These are phyloP conservation scores for Candida ascalaphidarum DNA, from an alignment of 805 yeast species.

Conservation along the genomic window DNA sequence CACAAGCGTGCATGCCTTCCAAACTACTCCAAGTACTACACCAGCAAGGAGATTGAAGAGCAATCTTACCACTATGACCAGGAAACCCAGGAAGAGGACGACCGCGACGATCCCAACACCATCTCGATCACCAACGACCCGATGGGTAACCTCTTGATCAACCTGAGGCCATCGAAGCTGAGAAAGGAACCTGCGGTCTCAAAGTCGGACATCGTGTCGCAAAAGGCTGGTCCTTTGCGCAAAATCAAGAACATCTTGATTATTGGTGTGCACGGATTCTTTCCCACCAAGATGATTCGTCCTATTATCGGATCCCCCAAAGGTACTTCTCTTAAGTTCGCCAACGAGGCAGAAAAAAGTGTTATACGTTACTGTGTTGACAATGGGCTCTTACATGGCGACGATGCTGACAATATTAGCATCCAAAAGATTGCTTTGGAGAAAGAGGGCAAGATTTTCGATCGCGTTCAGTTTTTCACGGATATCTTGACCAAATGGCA, in stretches of 20 bases:
- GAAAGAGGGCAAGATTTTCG: slow-evolving; percentile 85
- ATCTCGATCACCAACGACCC: slow-evolving; percentile 33
- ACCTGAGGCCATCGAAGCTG: slow-evolving; percentile 9
- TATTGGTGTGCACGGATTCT: slow-evolving; percentile 94
- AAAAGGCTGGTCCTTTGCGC: slow-evolving; percentile 16
- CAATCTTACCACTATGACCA: slow-evolving; percentile 8
- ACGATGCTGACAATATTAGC: slow-evolving; percentile 25
- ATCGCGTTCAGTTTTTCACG: slow-evolving; percentile 76
- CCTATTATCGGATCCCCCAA: slow-evolving; percentile 92
- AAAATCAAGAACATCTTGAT: slow-evolving; percentile 57
- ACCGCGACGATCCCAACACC: slow-evolving; percentile 18
- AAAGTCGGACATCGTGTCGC: slow-evolving; percentile 13
- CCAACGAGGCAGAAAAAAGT: slow-evolving; percentile 80
- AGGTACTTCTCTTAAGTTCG: slow-evolving; percentile 87
- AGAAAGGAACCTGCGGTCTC: slow-evolving; percentile 1
- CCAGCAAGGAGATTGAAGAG: slow-evolving; percentile 1
- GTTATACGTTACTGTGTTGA: slow-evolving; percentile 53
- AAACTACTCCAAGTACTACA: slow-evolving; percentile 22
- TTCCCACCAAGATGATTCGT: slow-evolving; percentile 78
- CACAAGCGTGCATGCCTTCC: slow-evolving; percentile 33
- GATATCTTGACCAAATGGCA: slow-evolving; percentile 64
- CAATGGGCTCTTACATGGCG: slow-evolving; percentile 24
- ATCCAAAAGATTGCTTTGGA: slow-evolving; percentile 92
- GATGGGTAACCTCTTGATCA: slow-evolving; percentile 32
- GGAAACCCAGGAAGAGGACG: slow-evolving; percentile 17